Conservation (phyloP, 352 stramenopile genomes). For the Pythium rhizo-oryzae region DNA sequence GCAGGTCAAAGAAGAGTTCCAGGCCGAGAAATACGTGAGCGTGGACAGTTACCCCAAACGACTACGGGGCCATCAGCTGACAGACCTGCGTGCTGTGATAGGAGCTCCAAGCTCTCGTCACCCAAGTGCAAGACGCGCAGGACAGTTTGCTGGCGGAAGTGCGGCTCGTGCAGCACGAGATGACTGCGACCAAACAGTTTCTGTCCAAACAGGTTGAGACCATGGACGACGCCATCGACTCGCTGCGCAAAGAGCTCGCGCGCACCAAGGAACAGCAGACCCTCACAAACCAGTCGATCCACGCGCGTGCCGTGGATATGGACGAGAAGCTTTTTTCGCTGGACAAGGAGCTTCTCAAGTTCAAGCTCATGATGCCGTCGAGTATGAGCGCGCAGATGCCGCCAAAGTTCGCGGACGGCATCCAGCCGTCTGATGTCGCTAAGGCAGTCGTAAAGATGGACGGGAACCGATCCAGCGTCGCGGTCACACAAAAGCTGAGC, state of each 20-base stretch:
- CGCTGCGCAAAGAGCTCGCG: conserved; percentile 38
- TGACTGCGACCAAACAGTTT: conserved; percentile 42
- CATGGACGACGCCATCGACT: conserved; percentile 48
- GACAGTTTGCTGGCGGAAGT: conserved; percentile 46
- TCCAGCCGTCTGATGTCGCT: conserved; percentile 6
- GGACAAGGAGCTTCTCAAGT: conserved; percentile 70
- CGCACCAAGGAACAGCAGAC: conserved; percentile 40
- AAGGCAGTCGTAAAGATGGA: conserved; percentile 2
- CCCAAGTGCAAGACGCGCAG: conserved; percentile 47
- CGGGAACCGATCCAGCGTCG: conserved; percentile 3
- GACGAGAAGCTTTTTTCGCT: conserved; percentile 63
- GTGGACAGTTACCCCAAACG: too few relatives aligned
- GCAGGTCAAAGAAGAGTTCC: conserved; percentile 36
- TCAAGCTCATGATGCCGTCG: conserved; percentile 61
- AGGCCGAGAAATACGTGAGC: conserved; percentile 43
- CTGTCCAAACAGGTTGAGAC: conserved; percentile 41
- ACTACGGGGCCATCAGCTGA: too few relatives aligned
- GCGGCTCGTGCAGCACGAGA: conserved; percentile 49
- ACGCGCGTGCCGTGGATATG: conserved; percentile 37
- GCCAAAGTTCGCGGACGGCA: conserved; percentile 18
- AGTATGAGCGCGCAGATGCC: conserved; percentile 43
- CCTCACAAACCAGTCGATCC: conserved; percentile 27
- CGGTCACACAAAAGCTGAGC: conserved; percentile 43
- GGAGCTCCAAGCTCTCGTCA: conserved; percentile 48
- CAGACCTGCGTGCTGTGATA: too few relatives aligned